These are phyloP conservation scores for Prunus mongolica DNA, from an alignment of 306 rosid species.

Conservation along the genomic window DNA sequence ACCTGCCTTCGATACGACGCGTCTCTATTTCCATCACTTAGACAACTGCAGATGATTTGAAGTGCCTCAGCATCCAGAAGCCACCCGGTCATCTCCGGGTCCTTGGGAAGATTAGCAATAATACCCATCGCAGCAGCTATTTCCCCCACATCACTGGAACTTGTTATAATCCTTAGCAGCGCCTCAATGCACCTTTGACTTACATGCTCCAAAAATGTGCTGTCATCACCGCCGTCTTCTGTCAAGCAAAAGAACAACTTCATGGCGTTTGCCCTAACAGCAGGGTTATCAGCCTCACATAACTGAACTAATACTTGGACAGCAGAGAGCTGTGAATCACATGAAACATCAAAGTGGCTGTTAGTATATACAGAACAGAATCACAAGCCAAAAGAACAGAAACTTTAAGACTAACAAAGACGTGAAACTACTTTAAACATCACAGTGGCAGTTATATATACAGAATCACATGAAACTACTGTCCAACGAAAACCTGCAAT, in stretches of 20 bases:
- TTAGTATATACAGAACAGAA: neutral
- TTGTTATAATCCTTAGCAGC: slow-evolving; percentile 39
- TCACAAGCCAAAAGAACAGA: neutral
- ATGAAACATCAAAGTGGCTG: neutral
- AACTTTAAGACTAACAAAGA: neutral
- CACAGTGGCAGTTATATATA: neutral
- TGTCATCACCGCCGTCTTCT: slow-evolving; percentile 30
- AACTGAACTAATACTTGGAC: slow-evolving; percentile 56
- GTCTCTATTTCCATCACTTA: slow-evolving; percentile 34
- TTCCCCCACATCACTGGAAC: slow-evolving; percentile 41
- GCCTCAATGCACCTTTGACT: slow-evolving; percentile 40
- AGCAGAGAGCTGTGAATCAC: slow-evolving; percentile 47
- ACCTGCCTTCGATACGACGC: slow-evolving; percentile 32
- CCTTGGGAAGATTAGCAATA: slow-evolving; percentile 47
- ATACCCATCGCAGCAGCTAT: slow-evolving; percentile 47
- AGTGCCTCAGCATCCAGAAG: slow-evolving; percentile 49
- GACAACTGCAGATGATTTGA: slow-evolving; percentile 34
- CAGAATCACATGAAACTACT: neutral
- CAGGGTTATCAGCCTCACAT: slow-evolving; percentile 35
- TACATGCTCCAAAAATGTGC: slow-evolving; percentile 42
- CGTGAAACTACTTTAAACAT: neutral
- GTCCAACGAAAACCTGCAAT: neutral
- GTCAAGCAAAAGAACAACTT: slow-evolving; percentile 47
- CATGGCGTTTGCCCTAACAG: slow-evolving; percentile 41
- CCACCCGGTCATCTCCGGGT: slow-evolving; percentile 33